Evolutionary conservation across 352 stramenopile species (phyloP).

Genomic region (Phytophthora nicotianae): DNA sequence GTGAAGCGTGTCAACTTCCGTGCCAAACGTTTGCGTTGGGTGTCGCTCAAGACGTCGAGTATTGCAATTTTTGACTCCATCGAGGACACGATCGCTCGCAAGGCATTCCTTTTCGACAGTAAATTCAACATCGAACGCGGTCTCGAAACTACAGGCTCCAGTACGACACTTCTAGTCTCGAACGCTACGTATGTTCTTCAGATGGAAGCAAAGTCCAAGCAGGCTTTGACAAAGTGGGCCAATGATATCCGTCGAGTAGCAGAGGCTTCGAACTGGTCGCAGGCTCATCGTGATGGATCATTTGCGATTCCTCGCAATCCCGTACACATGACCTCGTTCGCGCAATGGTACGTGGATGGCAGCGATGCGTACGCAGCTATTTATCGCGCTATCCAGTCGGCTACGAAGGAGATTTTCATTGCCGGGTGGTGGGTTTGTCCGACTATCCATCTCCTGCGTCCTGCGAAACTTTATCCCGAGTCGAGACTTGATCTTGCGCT

Average conservation of each 20-base stretch:
- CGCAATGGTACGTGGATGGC: constrained; percentile 87
- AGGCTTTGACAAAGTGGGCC: constrained; percentile 81
- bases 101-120: constrained; percentile 82
- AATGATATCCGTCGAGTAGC: constrained; percentile 80
- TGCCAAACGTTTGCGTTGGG: constrained; percentile 82
- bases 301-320: constrained; percentile 79
- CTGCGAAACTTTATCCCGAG: constrained; percentile 56
- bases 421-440: constrained; percentile 91
- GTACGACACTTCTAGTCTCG: constrained; percentile 76
- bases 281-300: constrained; percentile 79
- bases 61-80: constrained; percentile 85
- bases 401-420: constrained; percentile 91
- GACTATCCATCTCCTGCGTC: constrained; percentile 81
- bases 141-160: constrained; percentile 79
- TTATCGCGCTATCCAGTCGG: constrained; percentile 60
- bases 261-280: constrained; percentile 76
- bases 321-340: constrained; percentile 63
- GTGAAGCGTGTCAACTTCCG: constrained; percentile 87
- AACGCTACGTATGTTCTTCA: constrained; percentile 89
- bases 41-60: constrained; percentile 81
- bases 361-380: constrained; percentile 78
- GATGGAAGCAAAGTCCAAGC: constrained; percentile 81
- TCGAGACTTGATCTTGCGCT: constrained; percentile 72
- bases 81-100: constrained; percentile 63
- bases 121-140: constrained; percentile 85